Base-by-base conservation (phyloP, 2,329 filamentous ascomycete genomes). In the Calonectria crousiana region DNA sequence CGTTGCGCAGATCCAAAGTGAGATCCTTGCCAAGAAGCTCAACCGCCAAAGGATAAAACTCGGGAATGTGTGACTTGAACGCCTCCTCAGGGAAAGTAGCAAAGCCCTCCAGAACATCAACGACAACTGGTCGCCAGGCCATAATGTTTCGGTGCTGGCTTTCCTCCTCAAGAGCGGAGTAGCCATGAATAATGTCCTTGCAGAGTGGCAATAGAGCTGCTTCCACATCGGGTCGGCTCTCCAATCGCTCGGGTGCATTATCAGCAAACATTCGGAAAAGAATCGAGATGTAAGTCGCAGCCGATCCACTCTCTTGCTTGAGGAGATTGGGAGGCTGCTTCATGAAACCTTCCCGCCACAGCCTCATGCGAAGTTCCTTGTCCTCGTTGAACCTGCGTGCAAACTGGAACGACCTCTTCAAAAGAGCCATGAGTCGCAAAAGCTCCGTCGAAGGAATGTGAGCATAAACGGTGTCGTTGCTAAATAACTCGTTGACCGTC, bases 291-390 rank as follows among this genome's bases (percentile, higher is more conserved):
- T 99, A 99, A 1, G 97, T 98, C 3, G 95, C 95, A 0, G 97
- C 97, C 70, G 94, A 95, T 51, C 97, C 96, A 75, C 92, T 95
- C 86, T 99, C 97, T 84, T 99, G 97, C 87, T 99, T 99, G 36
- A 99, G 90, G 16, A 99, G 89, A 81, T 99, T 99, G 3, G 97
- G 97, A 20, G 97, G 96, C 83, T 99, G 97, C 86, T 98, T 98
- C 97, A 99, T 99, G 89, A 99, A 99, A 0, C 97, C 97, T 84
- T 99, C 97, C 66, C 95, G 91, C 95, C 97, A 99, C 23, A 99
- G 89, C 23, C 95, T 92, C 90, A 98, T 98, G 58, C 97, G 93
- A 47, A 99, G 89, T 78, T 98, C 97, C 85, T 98, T 98, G 86
- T 99, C 96, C 76, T 95, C 95, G 84, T 99, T 99, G 89, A 99